Percentiles rank a stretch among this genome's conserved stretches.
Conservation (phyloP, 257 asterid genomes). For the Paraleonurus japonicus region DNA sequence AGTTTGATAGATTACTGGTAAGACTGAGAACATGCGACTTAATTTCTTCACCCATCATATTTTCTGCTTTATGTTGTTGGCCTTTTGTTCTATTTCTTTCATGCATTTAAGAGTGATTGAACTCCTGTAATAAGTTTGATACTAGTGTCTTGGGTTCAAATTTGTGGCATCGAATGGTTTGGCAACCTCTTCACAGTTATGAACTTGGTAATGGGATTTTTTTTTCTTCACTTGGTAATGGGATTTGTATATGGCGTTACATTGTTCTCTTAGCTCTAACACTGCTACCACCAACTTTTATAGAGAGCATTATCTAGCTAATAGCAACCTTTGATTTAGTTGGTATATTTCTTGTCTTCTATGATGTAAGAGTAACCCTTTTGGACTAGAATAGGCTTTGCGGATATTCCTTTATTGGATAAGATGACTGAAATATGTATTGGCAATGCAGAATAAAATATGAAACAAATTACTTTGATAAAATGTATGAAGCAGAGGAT, state of each 20-base stretch:
- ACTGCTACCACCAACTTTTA: neutral
- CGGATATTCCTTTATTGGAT: neutral
- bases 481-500: neutral
- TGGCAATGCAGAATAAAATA: neutral
- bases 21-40: slow-evolving; percentile 32
- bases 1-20: slow-evolving; percentile 86
- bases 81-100: neutral
- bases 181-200: slow-evolving; percentile 16
- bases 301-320: slow-evolving; percentile 1
- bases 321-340: neutral
- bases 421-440: neutral
- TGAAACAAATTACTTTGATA: neutral
- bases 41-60: slow-evolving; percentile 8
- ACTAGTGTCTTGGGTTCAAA: slow-evolving; percentile 6
- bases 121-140: neutral
- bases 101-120: neutral
- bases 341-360: neutral
- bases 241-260: neutral
- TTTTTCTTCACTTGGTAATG: slow-evolving; percentile 9
- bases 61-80: slow-evolving; percentile 17
- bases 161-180: slow-evolving; percentile 1
- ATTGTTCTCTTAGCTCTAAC: neutral
- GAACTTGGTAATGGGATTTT: slow-evolving; percentile 13
- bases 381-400: neutral
- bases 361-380: neutral